Percentiles rank a stretch among this genome's conserved stretches.
Evolutionary conservation across 306 rosid species (phyloP).

Genomic region (Biancaea sappan): DNA sequence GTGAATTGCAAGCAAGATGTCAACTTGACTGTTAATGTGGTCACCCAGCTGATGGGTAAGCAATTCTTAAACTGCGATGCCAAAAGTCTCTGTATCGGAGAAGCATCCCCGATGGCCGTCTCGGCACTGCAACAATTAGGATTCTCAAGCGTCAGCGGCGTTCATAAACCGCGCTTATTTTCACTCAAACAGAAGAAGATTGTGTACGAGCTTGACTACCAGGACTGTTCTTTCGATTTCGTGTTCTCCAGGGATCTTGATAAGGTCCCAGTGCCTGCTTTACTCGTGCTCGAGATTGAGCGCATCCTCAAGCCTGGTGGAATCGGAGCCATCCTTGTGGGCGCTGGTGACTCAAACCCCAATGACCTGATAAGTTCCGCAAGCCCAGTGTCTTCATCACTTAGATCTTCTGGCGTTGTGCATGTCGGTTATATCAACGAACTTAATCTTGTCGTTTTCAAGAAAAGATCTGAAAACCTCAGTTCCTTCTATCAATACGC

Average conservation of each 20-base stretch:
- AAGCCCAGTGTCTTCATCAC: conserved; percentile 72
- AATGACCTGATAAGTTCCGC: conserved; percentile 74
- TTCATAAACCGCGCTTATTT: conserved; percentile 55
- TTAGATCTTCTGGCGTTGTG: conserved; percentile 73
- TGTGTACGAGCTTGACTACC: conserved; percentile 52
- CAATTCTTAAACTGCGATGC: conserved; percentile 50
- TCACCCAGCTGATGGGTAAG: conserved; percentile 57
- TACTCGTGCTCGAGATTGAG: conserved; percentile 82
- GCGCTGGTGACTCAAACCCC: conserved; percentile 38
- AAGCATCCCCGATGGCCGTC: conserved; percentile 58
- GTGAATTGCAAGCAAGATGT: conserved; percentile 44
- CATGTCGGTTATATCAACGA: conserved; percentile 59
- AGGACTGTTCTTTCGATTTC: conserved; percentile 71
- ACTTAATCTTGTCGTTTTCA: conserved; percentile 72
- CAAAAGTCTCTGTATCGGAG: conserved; percentile 78
- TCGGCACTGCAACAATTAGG: conserved; percentile 71
- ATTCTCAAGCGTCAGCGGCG: conserved; percentile 54
- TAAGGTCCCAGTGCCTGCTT: conserved; percentile 69
- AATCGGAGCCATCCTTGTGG: conserved; percentile 74
- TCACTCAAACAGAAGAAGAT: conserved; percentile 58
- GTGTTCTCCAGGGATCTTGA: conserved; percentile 72
- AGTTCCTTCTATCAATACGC: conserved; percentile 48
- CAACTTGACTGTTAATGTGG: conserved; percentile 64
- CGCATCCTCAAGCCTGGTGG: conserved; percentile 92
- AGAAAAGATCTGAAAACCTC: conserved; percentile 52